Conservation (phyloP, 139 green algal genomes). For the Picocystis salinarum region DNA sequence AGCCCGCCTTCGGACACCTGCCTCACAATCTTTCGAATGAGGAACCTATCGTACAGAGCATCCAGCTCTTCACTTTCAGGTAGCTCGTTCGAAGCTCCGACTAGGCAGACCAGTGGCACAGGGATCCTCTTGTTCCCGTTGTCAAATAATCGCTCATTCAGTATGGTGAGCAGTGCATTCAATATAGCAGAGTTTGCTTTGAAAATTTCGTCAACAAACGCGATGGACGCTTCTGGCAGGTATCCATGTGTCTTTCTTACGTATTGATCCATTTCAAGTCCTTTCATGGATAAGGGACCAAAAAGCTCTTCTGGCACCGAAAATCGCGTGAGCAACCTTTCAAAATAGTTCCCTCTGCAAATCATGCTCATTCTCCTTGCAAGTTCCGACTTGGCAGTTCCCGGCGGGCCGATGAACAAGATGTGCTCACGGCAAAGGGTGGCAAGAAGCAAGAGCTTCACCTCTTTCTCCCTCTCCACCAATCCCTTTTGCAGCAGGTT, state of each 20-base stretch:
- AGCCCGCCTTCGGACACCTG: constrained; percentile 22
- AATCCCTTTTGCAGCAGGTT: constrained; percentile 37
- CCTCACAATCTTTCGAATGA: constrained; percentile 46
- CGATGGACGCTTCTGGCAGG: constrained; percentile 47
- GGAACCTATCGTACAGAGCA: constrained; percentile 81
- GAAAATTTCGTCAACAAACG: constrained; percentile 83
- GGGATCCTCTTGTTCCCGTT: constrained; percentile 50
- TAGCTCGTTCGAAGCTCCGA: constrained; percentile 73
- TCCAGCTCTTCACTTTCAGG: constrained; percentile 80
- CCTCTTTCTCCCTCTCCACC: constrained; percentile 45
- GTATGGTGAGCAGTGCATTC: constrained; percentile 79
- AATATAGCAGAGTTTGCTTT: constrained; percentile 85
- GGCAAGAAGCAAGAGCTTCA: constrained; percentile 67
- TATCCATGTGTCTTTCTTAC: constrained; percentile 71
- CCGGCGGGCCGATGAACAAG: constrained; percentile 56
- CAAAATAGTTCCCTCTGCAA: constrained; percentile 55
- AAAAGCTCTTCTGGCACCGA: constrained; percentile 85
- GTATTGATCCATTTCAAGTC: constrained; percentile 78
- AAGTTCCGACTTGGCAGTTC: constrained; percentile 81
- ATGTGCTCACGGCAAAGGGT: constrained; percentile 72
- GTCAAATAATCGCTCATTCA: constrained; percentile 89
- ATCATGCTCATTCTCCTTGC: constrained; percentile 41
- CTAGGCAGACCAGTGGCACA: constrained; percentile 30
- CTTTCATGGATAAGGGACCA: constrained; percentile 68
- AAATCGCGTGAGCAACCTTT: constrained; percentile 80